Percentiles rank a stretch among this genome's conserved stretches.
Conservation (phyloP, 2,329 filamentous ascomycete species). For the Triangularia setosa region DNA sequence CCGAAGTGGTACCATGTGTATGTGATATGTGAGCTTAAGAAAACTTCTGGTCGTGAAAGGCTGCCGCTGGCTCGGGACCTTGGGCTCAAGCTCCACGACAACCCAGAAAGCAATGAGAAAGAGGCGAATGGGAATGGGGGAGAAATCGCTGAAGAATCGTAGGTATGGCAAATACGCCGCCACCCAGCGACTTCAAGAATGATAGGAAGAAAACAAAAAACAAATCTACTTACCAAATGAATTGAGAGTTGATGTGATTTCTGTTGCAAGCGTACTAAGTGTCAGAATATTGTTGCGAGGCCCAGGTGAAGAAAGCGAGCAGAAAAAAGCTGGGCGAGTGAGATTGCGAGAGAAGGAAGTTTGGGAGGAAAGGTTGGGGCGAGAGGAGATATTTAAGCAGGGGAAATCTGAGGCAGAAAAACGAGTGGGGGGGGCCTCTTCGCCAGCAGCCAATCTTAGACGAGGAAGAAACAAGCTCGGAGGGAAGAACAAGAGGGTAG, state of each 20-base stretch:
- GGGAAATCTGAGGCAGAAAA: not conserved
- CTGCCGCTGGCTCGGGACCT: not conserved
- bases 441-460: not conserved
- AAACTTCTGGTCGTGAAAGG: not conserved
- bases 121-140: not conserved
- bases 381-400: not conserved
- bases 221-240: not conserved
- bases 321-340: not conserved
- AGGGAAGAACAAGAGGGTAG: not conserved
- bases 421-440: not conserved
- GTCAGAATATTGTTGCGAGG: not conserved
- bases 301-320: not conserved
- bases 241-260: not conserved
- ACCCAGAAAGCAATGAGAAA: not conserved
- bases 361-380: not conserved
- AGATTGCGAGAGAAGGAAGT: not conserved
- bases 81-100: not conserved
- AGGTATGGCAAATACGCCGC: not conserved
- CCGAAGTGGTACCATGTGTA: too few relatives aligned
- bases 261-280: not conserved
- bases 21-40: not conserved
- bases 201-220: not conserved
- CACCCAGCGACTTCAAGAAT: not conserved
- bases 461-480: not conserved
- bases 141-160: not conserved